Conservation (phyloP, 2,329 filamentous ascomycete genomes). For the Fusarium transvaalense region DNA sequence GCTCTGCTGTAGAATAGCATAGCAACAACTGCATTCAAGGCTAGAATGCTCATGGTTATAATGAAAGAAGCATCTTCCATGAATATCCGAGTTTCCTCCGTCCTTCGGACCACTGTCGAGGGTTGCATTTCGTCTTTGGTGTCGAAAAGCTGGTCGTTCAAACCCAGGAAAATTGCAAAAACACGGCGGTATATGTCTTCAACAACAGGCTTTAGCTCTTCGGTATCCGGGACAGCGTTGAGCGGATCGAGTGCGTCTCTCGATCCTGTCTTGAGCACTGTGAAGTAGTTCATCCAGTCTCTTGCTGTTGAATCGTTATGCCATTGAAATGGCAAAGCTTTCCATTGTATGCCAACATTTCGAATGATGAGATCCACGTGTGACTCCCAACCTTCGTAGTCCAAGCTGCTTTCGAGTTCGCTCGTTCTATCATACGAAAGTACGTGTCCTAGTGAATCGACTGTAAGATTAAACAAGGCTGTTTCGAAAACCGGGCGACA, state of each 20-base stretch:
- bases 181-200: slow-evolving; percentile 45
- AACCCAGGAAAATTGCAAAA: slow-evolving; percentile 53
- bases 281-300: too few relatives aligned
- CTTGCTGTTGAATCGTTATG: too few relatives aligned
- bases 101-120: slow-evolving; percentile 33
- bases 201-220: slow-evolving; percentile 28
- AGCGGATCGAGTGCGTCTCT: slow-evolving; percentile 52
- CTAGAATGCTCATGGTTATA: slow-evolving; percentile 59
- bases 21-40: slow-evolving; percentile 58
- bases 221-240: slow-evolving; percentile 33
- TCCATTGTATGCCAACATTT: too few relatives aligned
- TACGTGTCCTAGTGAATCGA: slow-evolving; percentile 48
- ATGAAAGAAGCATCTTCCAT: slow-evolving; percentile 61
- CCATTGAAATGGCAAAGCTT: too few relatives aligned
- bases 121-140: neutral
- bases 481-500: slow-evolving; percentile 51
- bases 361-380: slow-evolving; percentile 37
- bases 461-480: slow-evolving; percentile 52
- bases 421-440: slow-evolving; percentile 30
- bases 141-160: slow-evolving; percentile 58
- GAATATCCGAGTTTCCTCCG: slow-evolving; percentile 60
- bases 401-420: slow-evolving; percentile 27
- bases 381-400: slow-evolving; percentile 20
- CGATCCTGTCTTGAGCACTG: slow-evolving; percentile 40
- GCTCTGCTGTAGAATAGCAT: slow-evolving; percentile 58